A percentile compares a stretch with the other conserved stretches of the same genome.
phyloP scores from a whole-genome alignment of 805 yeast genomes.

The Saccharomycopsis fibuligera region DNA sequence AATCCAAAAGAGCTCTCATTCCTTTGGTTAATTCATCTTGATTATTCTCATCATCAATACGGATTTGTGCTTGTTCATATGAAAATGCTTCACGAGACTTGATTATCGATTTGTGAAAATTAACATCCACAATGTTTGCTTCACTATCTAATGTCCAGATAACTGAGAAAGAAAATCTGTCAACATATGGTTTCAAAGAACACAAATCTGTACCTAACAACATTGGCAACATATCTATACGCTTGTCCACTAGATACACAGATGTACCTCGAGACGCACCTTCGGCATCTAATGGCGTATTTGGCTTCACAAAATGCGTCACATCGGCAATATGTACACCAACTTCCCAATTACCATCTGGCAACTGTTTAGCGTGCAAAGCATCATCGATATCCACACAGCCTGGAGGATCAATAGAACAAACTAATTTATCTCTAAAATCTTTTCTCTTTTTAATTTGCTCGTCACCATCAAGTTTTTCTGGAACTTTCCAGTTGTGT shows the following conservation, averaged over 20 bases:
- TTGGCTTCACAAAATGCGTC: constrained; percentile 91
- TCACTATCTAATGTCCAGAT: constrained; percentile 89
- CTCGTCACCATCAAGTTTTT: constrained; percentile 42
- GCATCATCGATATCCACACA: constrained; percentile 99
- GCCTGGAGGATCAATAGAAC: constrained; percentile 96
- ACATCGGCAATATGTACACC: constrained; percentile 99
- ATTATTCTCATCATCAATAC: constrained; percentile 75
- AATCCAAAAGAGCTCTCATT: constrained; percentile 69
- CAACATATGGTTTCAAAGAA: constrained; percentile 91
- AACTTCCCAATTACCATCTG: constrained; percentile 93
- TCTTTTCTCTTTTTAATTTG: constrained; percentile 61
- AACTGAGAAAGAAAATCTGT: constrained; percentile 91
- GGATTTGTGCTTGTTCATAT: constrained; percentile 84
- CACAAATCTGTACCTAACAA: constrained; percentile 92
- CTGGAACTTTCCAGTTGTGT: constrained; percentile 87
- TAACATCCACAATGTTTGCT: constrained; percentile 76
- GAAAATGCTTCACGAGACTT: constrained; percentile 91
- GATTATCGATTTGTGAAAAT: constrained; percentile 82
- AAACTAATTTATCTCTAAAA: constrained; percentile 79
- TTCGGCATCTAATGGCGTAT: constrained; percentile 86
- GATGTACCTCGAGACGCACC: constrained; percentile 98
- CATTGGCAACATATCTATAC: constrained; percentile 98
- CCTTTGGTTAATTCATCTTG: constrained; percentile 84
- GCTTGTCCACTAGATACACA: constrained; percentile 91
- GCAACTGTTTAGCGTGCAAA: constrained; percentile 73